Evolutionary conservation across 1,284 basidiomycete genomes (phyloP).

Genomic region (Farysia itapuensis): DNA sequence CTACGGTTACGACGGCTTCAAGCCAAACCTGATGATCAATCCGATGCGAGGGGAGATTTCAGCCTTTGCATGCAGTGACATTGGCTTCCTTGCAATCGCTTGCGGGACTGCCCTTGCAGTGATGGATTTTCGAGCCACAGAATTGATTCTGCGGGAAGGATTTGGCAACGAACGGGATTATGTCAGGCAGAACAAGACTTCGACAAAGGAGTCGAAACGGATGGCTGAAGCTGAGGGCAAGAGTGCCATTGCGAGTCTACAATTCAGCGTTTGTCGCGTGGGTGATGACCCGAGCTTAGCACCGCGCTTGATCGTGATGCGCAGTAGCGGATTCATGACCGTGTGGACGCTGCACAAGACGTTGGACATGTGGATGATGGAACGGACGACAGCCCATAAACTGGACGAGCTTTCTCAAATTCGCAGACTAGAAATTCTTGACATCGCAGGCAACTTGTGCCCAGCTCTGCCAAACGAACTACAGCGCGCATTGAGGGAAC

Average conservation of each 20-base stretch:
- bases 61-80: conserved; percentile 36
- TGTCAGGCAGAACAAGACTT: conserved; percentile 6
- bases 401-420: conserved; percentile 31
- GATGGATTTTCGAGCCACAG: conserved; percentile 45
- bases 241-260: conserved; percentile 34
- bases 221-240: conserved; percentile 42
- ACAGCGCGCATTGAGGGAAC: conserved; percentile 38
- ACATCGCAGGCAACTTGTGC: conserved; percentile 26
- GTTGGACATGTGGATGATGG: conserved; percentile 44
- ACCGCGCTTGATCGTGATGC: conserved; percentile 43
- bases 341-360: conserved; percentile 49
- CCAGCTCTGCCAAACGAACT: conserved; percentile 35
- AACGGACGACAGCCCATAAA: conserved; percentile 21
- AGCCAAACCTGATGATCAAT: conserved; percentile 47
- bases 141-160: conserved; percentile 50
- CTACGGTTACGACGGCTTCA: conserved; percentile 44
- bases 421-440: conserved; percentile 30
- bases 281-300: conserved; percentile 40
- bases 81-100: conserved; percentile 51
- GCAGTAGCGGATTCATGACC: conserved; percentile 40
- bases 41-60: conserved; percentile 44
- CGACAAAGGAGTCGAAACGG: conserved; percentile 15
- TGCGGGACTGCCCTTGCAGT: conserved; percentile 48
- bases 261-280: conserved; percentile 45
- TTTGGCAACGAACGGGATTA: conserved; percentile 25